Percentiles rank a stretch among this genome's conserved stretches.
These are phyloP conservation scores for Adansonia rubrostipa DNA, from an alignment of 441 rosid genomes.

Conservation along the genomic window DNA sequence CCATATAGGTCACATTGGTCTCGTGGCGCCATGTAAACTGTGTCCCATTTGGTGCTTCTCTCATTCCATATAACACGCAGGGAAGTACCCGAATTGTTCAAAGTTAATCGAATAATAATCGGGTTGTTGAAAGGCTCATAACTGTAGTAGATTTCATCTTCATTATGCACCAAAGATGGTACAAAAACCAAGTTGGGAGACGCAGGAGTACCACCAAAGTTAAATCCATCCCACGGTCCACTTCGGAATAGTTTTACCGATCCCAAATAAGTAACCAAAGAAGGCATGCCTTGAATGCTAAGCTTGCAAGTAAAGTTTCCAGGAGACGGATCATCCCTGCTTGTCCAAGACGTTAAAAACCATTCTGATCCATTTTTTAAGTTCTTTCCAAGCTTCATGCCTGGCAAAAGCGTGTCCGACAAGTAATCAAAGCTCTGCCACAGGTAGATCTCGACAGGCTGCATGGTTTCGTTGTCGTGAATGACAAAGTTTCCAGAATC, in stretches of 20 bases:
- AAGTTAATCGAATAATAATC: background rate
- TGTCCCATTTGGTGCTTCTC: background rate
- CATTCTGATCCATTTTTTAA: background rate
- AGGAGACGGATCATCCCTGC: background rate
- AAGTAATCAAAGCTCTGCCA: slow-evolving; percentile 18
- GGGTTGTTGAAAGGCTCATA: background rate
- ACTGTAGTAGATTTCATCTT: background rate
- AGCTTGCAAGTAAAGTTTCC: slow-evolving; percentile 20
- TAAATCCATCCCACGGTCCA: background rate
- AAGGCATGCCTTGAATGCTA: slow-evolving; percentile 23
- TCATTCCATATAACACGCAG: background rate
- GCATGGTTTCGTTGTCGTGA: background rate
- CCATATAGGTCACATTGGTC: background rate
- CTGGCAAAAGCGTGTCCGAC: background rate
- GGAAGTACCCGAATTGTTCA: background rate
- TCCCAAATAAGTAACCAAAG: background rate
- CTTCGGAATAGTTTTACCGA: background rate
- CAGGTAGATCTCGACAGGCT: background rate
- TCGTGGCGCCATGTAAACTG: background rate
- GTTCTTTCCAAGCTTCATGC: slow-evolving; percentile 4
- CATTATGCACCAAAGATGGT: background rate
- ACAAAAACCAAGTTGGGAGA: background rate
- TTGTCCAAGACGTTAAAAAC: slow-evolving; percentile 1
- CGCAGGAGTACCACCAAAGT: background rate
- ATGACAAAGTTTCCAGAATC: slow-evolving; percentile 16